These are phyloP conservation scores for Monosporozyma aquatica DNA, from an alignment of 805 yeast genomes.

Conservation along the genomic window DNA sequence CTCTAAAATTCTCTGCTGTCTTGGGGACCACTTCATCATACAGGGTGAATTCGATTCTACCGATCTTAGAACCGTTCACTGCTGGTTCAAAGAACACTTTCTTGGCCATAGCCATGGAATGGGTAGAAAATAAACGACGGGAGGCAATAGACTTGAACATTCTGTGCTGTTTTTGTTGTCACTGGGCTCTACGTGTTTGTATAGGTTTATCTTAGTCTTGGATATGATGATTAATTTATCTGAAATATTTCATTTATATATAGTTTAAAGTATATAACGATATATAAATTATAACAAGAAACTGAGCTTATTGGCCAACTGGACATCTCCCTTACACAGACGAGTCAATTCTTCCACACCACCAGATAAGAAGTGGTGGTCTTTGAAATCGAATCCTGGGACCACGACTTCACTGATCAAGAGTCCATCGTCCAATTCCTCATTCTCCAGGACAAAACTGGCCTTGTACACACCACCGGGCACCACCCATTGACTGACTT, in stretches of 20 bases:
- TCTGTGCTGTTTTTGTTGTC: background rate
- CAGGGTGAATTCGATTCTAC: slow-evolving; percentile 30
- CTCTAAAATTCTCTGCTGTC: slow-evolving; percentile 75
- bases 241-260: too few relatives aligned
- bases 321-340: slow-evolving; percentile 24
- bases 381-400: slow-evolving; percentile 52
- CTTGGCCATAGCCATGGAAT: slow-evolving; percentile 38
- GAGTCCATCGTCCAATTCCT: slow-evolving; percentile 33
- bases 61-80: slow-evolving; percentile 39
- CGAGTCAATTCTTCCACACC: slow-evolving; percentile 23
- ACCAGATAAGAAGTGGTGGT: slow-evolving; percentile 38
- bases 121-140: slow-evolving; percentile 42
- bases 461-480: slow-evolving; percentile 54
- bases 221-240: too few relatives aligned
- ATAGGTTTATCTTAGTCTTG: too few relatives aligned
- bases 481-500: slow-evolving; percentile 54
- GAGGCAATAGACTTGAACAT: slow-evolving; percentile 14
- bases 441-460: slow-evolving; percentile 38
- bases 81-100: slow-evolving; percentile 52
- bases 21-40: slow-evolving; percentile 48
- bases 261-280: background rate
- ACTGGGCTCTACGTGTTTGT: too few relatives aligned
- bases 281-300: slow-evolving; percentile 1
- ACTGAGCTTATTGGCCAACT: background rate
- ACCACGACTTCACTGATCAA: slow-evolving; percentile 51